These are phyloP conservation scores for Dictyostelium citrinum DNA, from an alignment of 78 protist genomes.

Conservation along the genomic window DNA sequence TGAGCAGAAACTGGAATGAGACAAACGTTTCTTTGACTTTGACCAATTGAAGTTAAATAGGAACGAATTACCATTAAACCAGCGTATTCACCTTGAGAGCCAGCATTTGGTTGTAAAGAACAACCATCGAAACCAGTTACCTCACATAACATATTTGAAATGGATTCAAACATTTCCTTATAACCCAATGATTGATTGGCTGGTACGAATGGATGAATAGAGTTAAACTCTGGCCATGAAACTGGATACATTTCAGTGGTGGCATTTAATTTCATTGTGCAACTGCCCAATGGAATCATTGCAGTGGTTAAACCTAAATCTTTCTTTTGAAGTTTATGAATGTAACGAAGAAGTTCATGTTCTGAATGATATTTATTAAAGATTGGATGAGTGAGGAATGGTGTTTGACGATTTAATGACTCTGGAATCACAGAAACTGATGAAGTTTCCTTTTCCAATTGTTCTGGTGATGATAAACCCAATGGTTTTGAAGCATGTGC, in stretches of 20 bases:
- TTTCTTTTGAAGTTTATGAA: constrained; percentile 87
- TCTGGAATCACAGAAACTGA: not conserved
- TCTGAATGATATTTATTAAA: constrained; percentile 95
- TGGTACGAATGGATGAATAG: constrained; percentile 98
- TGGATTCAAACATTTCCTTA: constrained; percentile 66
- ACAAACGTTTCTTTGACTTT: constrained; percentile 95
- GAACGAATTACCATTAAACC: constrained; percentile 95
- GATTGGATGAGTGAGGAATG: constrained; percentile 87
- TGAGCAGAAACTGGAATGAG: constrained; percentile 98
- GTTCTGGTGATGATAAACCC: not conserved
- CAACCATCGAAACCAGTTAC: constrained; percentile 94
- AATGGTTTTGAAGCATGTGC: constrained; percentile 32
- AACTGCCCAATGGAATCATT: constrained; percentile 95
- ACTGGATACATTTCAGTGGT: constrained; percentile 96
- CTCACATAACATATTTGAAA: constrained; percentile 72
- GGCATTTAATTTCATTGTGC: constrained; percentile 99
- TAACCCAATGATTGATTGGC: constrained; percentile 87
- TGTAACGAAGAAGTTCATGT: constrained; percentile 94
- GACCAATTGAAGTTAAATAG: constrained; percentile 87
- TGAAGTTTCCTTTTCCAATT: not conserved
- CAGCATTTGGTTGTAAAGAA: constrained; percentile 97
- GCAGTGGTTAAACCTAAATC: constrained; percentile 91
- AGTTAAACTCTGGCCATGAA: constrained; percentile 93
- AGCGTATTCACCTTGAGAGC: constrained; percentile 97
- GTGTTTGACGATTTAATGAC: constrained; percentile 17